These are phyloP conservation scores for Sclerotinia trifoliorum DNA, from an alignment of 2,329 filamentous ascomycete species.

Conservation along the genomic window DNA sequence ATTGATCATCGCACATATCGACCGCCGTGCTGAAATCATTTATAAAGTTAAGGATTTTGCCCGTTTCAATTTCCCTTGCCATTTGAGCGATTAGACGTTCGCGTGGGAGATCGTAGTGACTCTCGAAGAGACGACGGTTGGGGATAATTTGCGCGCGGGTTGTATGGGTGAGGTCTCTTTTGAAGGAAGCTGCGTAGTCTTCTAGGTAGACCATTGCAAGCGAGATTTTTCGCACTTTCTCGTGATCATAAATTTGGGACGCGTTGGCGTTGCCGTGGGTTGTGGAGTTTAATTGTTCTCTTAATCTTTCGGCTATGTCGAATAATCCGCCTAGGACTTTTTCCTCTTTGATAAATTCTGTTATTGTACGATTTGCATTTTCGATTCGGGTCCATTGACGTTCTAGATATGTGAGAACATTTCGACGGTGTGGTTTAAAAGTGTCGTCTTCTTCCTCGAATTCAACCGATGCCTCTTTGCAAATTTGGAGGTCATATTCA, in stretches of 20 bases:
- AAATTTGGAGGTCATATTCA: slow-evolving; percentile 6
- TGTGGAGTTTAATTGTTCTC: neutral
- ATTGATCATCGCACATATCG: slow-evolving; percentile 10
- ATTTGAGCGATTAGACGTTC: neutral
- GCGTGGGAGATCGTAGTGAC: slow-evolving; percentile 1
- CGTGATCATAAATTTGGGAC: neutral
- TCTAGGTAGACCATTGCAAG: neutral
- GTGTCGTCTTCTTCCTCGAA: neutral
- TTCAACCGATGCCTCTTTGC: neutral
- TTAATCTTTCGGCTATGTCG: neutral
- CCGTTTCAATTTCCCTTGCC: neutral
- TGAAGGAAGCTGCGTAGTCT: slow-evolving; percentile 1
- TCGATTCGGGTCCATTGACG: neutral
- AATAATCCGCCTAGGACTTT: slow-evolving; percentile 5
- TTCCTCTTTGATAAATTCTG: neutral
- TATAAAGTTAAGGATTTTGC: neutral
- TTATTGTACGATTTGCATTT: neutral
- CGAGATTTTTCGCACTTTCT: neutral
- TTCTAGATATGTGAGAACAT: neutral
- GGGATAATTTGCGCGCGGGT: neutral
- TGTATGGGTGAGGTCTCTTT: neutral
- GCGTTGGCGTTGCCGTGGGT: too few relatives aligned
- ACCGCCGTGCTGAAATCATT: neutral
- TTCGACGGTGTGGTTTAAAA: slow-evolving; percentile 7
- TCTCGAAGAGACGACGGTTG: neutral